Base-by-base conservation (phyloP, 495 filamentous ascomycete genomes). In the Thozetella sp. region DNA sequence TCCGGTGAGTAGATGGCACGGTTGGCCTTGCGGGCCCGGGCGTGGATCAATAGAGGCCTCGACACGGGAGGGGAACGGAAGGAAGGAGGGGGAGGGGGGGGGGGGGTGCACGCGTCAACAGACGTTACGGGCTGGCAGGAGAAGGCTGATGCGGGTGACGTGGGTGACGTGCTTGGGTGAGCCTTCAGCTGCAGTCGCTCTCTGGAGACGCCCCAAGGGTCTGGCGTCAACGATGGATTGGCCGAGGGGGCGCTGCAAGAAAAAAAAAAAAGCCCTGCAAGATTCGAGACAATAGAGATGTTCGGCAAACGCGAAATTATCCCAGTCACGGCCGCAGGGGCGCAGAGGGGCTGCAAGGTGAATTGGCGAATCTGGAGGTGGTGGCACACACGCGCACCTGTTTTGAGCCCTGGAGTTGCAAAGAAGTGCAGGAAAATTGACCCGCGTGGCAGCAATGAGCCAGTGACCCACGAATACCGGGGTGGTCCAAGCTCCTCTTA, bases 271-370 rank as follows among this genome's bases (percentile, higher is more conserved):
- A n/a, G 10, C n/a, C n/a, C n/a, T 48, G 43, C n/a, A 20, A 48
- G 43, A 48, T 48, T 4, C 20, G 43, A 48, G 43, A 48, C 43
- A 48, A 48, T 19, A n/a, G n/a, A 11, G 43, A 48, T 19, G 43
- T 48, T 48, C 43, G 43, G 43, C 43, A 48, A 48, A 48, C n/a
- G n/a, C n/a, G 43, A 9, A n/a, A 48, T 37, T 48, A 48, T 48
- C 9, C 43, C n/a, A 48, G 43, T 48, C 10, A 13, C 6, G n/a
- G 43, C 20, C n/a, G 43, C n/a, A 48, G 43, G 20, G 43, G n/a
- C n/a, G 43, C n/a, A 48, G 43, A 48, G 43, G n/a, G 4, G n/a
- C 43, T 48, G 43, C n/a, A 48, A 19, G 43, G 43, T 48, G 43
- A 20, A 48, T 48, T 9, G 43, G 43, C 43, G 43, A 48, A 48